Evolutionary conservation across 169 alveolate species (phyloP).

Genomic region (Plasmodium blacklocki): DNA sequence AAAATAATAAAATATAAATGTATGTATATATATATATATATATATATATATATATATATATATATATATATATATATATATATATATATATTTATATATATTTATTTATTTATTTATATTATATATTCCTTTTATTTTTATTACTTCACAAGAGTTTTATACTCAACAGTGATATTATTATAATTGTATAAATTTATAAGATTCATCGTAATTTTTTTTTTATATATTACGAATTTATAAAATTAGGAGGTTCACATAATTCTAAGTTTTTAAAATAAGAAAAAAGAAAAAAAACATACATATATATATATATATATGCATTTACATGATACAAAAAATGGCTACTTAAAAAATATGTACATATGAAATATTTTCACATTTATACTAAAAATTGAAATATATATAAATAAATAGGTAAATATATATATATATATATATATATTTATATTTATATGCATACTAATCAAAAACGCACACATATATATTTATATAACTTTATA

Average conservation of each 20-base stretch:
- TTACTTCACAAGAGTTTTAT: slow-evolving; percentile 49
- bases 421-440: neutral
- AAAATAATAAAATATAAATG: neutral
- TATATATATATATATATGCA: neutral
- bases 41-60: neutral
- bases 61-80: neutral
- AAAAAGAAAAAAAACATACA: neutral
- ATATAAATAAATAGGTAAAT: neutral
- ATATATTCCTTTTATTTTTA: neutral
- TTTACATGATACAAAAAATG: too few relatives aligned
- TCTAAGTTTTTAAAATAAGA: neutral
- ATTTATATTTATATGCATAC: neutral
- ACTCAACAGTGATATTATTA: slow-evolving; percentile 15
- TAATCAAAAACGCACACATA: too few relatives aligned
- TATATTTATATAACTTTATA: too few relatives aligned
- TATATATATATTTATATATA: neutral
- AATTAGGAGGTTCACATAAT: neutral
- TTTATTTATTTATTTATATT: neutral
- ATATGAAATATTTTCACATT: too few relatives aligned
- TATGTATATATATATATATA: neutral
- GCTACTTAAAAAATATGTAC: too few relatives aligned
- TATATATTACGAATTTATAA: neutral
- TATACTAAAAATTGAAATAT: neutral
- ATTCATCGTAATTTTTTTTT: slow-evolving; percentile 14
- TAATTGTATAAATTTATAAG: slow-evolving; percentile 23